These are phyloP conservation scores for Alnus rubra DNA, from an alignment of 306 rosid species.

Conservation along the genomic window DNA sequence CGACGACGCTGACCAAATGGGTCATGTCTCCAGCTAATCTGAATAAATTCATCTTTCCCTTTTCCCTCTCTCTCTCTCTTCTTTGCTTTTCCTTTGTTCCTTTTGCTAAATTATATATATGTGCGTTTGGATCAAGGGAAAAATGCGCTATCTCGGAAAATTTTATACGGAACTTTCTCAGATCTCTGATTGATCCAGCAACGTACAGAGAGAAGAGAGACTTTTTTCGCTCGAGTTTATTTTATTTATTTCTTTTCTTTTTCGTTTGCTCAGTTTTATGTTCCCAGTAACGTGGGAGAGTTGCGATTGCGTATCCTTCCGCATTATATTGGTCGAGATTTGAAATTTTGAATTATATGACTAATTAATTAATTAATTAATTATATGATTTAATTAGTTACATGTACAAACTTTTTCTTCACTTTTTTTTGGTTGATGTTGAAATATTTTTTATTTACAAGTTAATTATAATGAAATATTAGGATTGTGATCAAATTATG, in stretches of 20 bases:
- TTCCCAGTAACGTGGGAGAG: no score
- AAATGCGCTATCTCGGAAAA: conserved; percentile 1
- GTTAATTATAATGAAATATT: no score
- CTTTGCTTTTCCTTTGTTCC: background rate
- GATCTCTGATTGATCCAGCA: conserved; percentile 29
- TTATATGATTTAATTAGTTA: no score
- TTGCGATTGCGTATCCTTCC: no score
- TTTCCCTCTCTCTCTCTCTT: background rate
- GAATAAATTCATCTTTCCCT: conserved; percentile 15
- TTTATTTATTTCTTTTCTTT: background rate
- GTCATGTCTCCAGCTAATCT: conserved; percentile 34
- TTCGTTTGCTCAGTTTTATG: background rate
- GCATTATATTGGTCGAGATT: no score
- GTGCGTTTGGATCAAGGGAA: conserved; percentile 20
- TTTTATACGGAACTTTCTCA: background rate
- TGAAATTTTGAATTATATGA: no score
- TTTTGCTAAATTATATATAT: background rate
- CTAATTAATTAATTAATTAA: no score
- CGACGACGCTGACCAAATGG: conserved; percentile 24
- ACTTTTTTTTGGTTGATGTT: no score
- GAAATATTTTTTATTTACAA: no score
- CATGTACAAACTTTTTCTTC: no score
- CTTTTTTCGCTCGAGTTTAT: background rate
- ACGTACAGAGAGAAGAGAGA: background rate
- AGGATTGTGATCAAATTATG: no score